Base-by-base conservation (phyloP, 139 green algal genomes). In the Desmodesmus armatus region DNA sequence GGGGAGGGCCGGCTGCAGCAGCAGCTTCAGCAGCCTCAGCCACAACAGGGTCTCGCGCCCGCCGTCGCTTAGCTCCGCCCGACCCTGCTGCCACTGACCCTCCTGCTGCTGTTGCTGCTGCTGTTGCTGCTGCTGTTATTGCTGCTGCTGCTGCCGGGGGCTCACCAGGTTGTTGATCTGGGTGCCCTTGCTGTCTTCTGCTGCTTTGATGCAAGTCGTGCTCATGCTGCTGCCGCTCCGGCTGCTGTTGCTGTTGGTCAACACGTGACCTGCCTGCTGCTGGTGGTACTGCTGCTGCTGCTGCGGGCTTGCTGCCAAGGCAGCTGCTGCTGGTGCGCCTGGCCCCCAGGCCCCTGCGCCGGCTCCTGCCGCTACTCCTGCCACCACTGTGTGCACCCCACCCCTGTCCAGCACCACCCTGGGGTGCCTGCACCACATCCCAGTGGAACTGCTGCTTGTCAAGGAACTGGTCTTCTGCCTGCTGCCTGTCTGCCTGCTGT, bases 101-200 rank as follows among this genome's bases (percentile, higher is more conserved):
- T 29, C 60, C 21, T 41, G 63, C 9, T 72, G 63, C 63, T 72
- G 63, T 3, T 72, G 43, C 51, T 51, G 74, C 74, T 82, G 49
- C 49, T 69, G 29, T n/a, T 65, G 41, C n/a, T 43, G 69, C 6
- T 35, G 11, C 40, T 33, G 69, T 27, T 41, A 37, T 17, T 25
- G 17, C 33, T 75, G 29, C 25, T 43, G 66, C 33, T 19, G 19
- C n/a, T n/a, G n/a, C n/a, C n/a, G n/a, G n/a, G n/a, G n/a, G n/a
- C n/a, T n/a, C n/a, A n/a, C n/a, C n/a, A n/a, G n/a, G n/a, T n/a
- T n/a, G n/a, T n/a, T n/a, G n/a, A n/a, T n/a, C n/a, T n/a, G n/a
- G n/a, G n/a, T n/a, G n/a, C n/a, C n/a, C n/a, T n/a, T 11, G 58
- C 58, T 31, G 58, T 31, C 58, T 25, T 29, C 13, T 9, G 13